Base-by-base conservation (phyloP, 208 protist species). In the Leishmania guyanensis region DNA sequence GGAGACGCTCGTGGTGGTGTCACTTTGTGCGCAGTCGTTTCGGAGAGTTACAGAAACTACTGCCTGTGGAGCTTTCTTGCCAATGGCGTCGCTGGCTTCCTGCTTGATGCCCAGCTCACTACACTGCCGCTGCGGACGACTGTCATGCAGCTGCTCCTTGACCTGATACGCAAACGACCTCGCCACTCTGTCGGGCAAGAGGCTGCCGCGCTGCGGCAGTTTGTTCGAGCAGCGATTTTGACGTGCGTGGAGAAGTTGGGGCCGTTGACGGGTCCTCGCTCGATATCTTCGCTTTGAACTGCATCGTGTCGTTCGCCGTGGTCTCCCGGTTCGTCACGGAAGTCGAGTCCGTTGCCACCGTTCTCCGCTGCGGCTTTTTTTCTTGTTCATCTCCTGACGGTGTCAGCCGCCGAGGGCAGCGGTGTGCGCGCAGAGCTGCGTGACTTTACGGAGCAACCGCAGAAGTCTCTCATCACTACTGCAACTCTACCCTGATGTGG, bases 381-480 rank as follows among this genome's bases (percentile, higher is more conserved):
- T 51, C 69, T 94, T 22, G 50, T 69, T 2, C 54, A 74, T 16
- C 69, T 89, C 65, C 80, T 86, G 62, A 39, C 66, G 79, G 36
- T 12, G 36, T 65, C 79, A 50, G 39, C 12, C 69, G 76, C 75
- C n/a, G 64, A 12, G 46, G 14, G 12, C 70, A 17, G 9, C 3
- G 17, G 68, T 39, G 22, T 33, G 22, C 50, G 33, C 26, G 56
- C 53, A 4, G 56, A 71, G 22, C 50, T 62, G 43, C 70, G 22
- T 39, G 58, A 54, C 10, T 66, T 88, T 9, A 56, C 85, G 17
- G 86, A 92, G 77, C 84, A 86, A 82, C 77, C 82, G 29, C 80
- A 92, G 17, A 86, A 90, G 78, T 93, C 88, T 74, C 66, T 94
- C 46, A 58, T 89, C 29, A 81, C 62, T 70, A 5, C 78, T 94